Evolutionary conservation across 164 flowering plant species (phyloP).

Genomic region (Vitis riparia): DNA sequence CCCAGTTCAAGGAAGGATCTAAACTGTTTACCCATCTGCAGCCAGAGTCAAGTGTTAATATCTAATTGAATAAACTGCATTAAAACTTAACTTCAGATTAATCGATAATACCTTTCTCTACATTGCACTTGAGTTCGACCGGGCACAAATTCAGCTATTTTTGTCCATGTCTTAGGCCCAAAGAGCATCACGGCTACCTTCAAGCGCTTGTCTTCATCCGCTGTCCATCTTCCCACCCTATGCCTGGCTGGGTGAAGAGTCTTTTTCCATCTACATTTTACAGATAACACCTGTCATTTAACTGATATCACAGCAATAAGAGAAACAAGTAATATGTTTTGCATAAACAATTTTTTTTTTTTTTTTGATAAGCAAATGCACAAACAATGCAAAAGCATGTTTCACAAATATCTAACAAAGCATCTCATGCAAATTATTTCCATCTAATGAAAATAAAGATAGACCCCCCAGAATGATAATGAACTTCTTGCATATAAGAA

Average conservation of each 20-base stretch:
- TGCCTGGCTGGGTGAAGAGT: conserved; percentile 68
- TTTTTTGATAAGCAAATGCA: background rate
- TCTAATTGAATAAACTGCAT: background rate
- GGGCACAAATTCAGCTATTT: conserved; percentile 73
- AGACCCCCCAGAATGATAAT: too few species aligned
- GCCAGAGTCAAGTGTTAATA: conserved; percentile 21
- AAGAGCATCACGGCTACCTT: conserved; percentile 75
- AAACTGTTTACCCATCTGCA: conserved; percentile 83
- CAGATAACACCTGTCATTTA: background rate
- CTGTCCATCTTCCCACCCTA: conserved; percentile 66
- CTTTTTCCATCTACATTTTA: conserved; percentile 74
- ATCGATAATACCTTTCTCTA: conserved; percentile 74
- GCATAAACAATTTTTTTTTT: background rate
- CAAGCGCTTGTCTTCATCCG: conserved; percentile 82
- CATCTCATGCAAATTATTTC: too few species aligned
- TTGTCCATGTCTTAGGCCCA: conserved; percentile 79
- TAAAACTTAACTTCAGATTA: conserved; percentile 3
- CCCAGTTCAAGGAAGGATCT: conserved; percentile 72
- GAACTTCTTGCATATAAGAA: too few species aligned
- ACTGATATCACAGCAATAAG: background rate
- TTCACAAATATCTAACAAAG: background rate
- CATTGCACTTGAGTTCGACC: conserved; percentile 90
- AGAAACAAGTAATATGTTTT: background rate
- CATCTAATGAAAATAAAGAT: too few species aligned
- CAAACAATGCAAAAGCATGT: too few species aligned